Evolutionary conservation across 805 yeast genomes (phyloP), one percentile per base, ranked within the genome.

Genomic region (Torulaspora gathmanii): DNA sequence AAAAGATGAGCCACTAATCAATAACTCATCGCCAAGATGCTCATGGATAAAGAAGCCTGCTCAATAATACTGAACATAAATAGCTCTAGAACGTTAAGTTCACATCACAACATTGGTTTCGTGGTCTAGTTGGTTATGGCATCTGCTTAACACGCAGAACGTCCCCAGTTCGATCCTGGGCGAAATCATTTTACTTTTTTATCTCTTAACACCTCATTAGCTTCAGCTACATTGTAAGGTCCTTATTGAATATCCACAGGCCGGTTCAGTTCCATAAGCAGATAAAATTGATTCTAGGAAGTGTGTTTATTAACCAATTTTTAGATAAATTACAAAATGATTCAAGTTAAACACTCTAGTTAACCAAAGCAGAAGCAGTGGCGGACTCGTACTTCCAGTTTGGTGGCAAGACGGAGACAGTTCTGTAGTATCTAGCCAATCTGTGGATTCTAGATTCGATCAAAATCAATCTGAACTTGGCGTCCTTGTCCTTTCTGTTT

Each of bases 101-200:
- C 8, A 3, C 25, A 22, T 4, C 16, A 29, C 11, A 22, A n/a
- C 22, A 58, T 45, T 68, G 93, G 93, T 82, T 82, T 80, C 83
- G 89, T 89, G 96, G 96, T 89, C 96, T 89, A 89, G 96, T 89
- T 73, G 96, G 96, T 89, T 81, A 90, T 90, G 96, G 95, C 96
- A 86, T 86, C 93, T 89, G 96, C 96, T 87, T 90, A 88, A 90
- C 97, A 90, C 96, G 96, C 96, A 88, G 93, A 86, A 86, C 89
- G 97, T 91, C 97, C 96, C 97, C 96, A 89, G 97, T 91, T 91
- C 97, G 96, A 91, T 88, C 97, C 97, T 90, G 97, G 97, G 97
- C 89, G 85, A 82, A 87, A 84, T 88, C 96, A 89, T 57, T 64
- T 65, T 64, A n/a, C n/a, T n/a, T n/a, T n/a, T n/a, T 73, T 71